These are phyloP conservation scores for Gossypium turneri DNA, from an alignment of 345 rosid genomes.

Conservation along the genomic window DNA sequence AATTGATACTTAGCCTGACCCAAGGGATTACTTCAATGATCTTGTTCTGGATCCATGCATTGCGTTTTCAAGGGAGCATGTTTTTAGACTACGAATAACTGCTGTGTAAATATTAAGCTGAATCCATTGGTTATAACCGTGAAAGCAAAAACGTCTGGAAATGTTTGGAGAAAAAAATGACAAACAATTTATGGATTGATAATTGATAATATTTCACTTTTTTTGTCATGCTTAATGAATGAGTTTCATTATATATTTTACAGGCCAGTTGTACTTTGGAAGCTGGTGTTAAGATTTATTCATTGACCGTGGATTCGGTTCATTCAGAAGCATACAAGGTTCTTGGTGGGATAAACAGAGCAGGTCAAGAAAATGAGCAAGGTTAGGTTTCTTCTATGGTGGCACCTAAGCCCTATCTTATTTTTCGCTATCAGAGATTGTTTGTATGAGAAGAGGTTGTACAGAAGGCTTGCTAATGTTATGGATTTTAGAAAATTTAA, in stretches of 20 bases:
- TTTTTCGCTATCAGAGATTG: background rate
- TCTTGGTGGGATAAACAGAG: slow-evolving; percentile 87
- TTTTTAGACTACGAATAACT: background rate
- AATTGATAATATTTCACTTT: background rate
- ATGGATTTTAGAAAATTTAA: background rate
- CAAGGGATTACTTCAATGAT: background rate
- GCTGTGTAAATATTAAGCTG: background rate
- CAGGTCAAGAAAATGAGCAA: slow-evolving; percentile 60
- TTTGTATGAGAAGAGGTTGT: background rate
- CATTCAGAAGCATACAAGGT: slow-evolving; percentile 97
- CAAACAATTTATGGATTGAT: background rate
- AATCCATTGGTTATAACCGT: background rate
- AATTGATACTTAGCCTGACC: background rate
- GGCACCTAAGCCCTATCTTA: background rate
- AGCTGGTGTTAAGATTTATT: slow-evolving; percentile 93
- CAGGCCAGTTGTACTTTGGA: slow-evolving; percentile 97
- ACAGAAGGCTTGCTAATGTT: background rate
- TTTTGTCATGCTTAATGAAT: background rate
- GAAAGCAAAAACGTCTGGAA: background rate
- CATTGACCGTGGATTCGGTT: slow-evolving; percentile 79
- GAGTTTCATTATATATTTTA: background rate
- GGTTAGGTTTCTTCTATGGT: slow-evolving; percentile 40
- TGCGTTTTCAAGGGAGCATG: background rate
- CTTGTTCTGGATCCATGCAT: background rate
- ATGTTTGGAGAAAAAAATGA: background rate